Conservation (phyloP, 345 rosid species). For the Conringia planisiliqua region DNA sequence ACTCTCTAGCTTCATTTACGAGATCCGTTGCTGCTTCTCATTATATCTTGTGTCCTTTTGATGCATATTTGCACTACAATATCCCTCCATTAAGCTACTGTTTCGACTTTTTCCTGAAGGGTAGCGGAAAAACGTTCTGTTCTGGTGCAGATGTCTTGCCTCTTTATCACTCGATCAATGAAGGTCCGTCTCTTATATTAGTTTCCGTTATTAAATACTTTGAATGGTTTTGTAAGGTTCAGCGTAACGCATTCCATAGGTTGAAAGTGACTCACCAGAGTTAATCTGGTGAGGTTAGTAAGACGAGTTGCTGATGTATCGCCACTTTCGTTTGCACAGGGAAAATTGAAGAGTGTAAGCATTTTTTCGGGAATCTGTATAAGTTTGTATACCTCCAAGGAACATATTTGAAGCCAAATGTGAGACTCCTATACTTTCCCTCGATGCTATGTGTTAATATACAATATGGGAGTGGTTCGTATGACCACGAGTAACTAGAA, state of each 20-base stretch:
- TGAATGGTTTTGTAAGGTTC: background rate
- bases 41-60: background rate
- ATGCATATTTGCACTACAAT: background rate
- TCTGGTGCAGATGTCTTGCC: slow-evolving; percentile 74
- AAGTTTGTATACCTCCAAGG: slow-evolving; percentile 86
- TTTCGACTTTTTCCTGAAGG: slow-evolving; percentile 51
- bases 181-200: slow-evolving; percentile 43
- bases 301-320: slow-evolving; percentile 20
- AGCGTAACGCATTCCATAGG: background rate
- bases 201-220: background rate
- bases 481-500: background rate
- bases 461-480: background rate
- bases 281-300: slow-evolving; percentile 8
- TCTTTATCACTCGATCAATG: slow-evolving; percentile 51
- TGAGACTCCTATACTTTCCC: slow-evolving; percentile 38
- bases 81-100: slow-evolving; percentile 32
- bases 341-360: slow-evolving; percentile 62
- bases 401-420: slow-evolving; percentile 86
- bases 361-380: slow-evolving; percentile 56
- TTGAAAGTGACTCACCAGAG: background rate
- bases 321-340: slow-evolving; percentile 46
- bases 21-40: background rate
- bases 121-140: slow-evolving; percentile 78
- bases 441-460: slow-evolving; percentile 5
- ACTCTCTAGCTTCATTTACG: slow-evolving; percentile 1